Base-by-base conservation (phyloP, 2,329 filamentous ascomycete genomes). In the Colletotrichum sp. region DNA sequence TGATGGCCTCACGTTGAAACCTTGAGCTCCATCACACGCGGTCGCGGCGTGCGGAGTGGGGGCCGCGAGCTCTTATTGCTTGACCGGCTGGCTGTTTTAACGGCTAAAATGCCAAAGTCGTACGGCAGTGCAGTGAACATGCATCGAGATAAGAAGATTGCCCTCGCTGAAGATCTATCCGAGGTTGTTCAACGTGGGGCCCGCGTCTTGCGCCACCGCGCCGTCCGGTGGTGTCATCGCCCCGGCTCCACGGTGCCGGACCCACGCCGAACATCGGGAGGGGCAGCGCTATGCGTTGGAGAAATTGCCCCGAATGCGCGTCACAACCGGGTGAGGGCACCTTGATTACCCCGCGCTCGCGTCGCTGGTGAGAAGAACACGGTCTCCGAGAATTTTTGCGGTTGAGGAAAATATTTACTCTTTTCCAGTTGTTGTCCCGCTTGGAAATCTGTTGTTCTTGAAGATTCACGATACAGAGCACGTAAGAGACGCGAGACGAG, bases 181-280 rank as follows among this genome's bases (percentile, higher is more conserved):
- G 32, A n/a, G 43, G 71, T 63, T 7, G n/a, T 34, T 4, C n/a
- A 43, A 13, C 7, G 30, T 62, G 58, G 58, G 21, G 55, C 14
- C 63, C 58, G 43, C 73, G 34, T 75, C 63, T 75, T 75, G 73
- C 73, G 63, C 73, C 69, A 75, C 73, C 48, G 38, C 71, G 70
- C 73, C 56, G 63, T 68, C 70, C 73, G 73, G 73, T 75, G 73
- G 73, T 70, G 73, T 73, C 73, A 75, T 75, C 73, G 30, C 69
- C 73, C 73, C 73, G 73, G 73, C 48, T 75, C 58, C 69, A 69
- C 69, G 64, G 63, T 7, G 52, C 73, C 73, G 73, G 69, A 75
- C 69, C 69, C 73, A 75, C 73, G 34, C 73, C 73, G 73, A 75
- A 43, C 36, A 75, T 75, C 73, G 73, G 73, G 73, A 75, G 69